Evolutionary conservation across 371 early-diverging fungal species (phyloP).

Genomic region (Blakeslea trispora): DNA sequence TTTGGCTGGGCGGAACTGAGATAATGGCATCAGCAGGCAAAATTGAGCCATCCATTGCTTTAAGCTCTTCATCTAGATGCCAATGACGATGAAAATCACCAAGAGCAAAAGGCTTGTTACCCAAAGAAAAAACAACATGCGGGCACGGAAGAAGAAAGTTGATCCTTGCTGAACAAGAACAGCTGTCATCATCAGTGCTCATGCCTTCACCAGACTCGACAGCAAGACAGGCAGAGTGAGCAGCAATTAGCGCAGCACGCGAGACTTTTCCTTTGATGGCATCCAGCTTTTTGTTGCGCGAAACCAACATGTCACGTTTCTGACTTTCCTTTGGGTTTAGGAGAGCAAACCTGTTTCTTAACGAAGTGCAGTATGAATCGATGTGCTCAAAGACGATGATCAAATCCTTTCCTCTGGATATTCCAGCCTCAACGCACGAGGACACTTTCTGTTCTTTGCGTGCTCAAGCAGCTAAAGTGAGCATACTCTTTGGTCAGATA

Average conservation of each 20-base stretch:
- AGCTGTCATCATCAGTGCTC: background rate
- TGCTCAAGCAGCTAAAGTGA: background rate
- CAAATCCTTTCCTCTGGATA: background rate
- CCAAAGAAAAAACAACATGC: background rate
- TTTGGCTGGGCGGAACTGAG: too few relatives aligned
- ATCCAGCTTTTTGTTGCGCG: background rate
- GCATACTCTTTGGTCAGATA: background rate
- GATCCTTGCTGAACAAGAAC: background rate
- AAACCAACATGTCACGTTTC: background rate
- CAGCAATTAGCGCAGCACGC: background rate
- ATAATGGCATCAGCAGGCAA: too few relatives aligned
- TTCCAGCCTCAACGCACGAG: background rate
- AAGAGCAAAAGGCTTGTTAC: background rate
- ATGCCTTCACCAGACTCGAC: background rate
- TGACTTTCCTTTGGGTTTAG: background rate
- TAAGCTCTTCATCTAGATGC: too few relatives aligned
- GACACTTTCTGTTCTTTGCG: background rate
- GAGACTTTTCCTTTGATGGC: background rate
- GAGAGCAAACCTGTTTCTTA: background rate
- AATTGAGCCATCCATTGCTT: too few relatives aligned
- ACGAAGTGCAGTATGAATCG: background rate
- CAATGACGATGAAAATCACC: background rate
- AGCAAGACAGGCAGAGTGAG: background rate
- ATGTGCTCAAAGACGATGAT: background rate
- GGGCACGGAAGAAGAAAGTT: background rate